Evolutionary conservation across 1,284 basidiomycete species (phyloP).

Genomic region (Apiotrichum porosum): DNA sequence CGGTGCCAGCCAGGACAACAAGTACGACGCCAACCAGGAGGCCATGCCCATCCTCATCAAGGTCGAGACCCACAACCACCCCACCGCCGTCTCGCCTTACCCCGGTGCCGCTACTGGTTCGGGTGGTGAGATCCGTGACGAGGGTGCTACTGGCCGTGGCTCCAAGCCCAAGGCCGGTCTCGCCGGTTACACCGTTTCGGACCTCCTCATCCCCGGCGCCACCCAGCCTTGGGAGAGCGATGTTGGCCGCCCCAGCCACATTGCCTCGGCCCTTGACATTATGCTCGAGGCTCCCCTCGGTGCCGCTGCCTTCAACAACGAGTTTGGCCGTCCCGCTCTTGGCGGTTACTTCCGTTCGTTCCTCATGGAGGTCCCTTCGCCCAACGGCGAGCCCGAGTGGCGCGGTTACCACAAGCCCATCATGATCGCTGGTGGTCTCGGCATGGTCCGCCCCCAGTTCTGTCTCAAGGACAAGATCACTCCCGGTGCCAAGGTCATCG

Average conservation of each 20-base stretch:
- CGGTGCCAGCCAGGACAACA: slow-evolving; percentile 44
- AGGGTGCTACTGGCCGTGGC: slow-evolving; percentile 90
- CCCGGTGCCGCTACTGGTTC: slow-evolving; percentile 97
- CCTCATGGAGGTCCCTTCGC: slow-evolving; percentile 60
- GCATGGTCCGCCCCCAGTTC: slow-evolving; percentile 79
- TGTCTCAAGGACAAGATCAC: slow-evolving; percentile 70
- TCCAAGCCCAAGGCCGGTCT: slow-evolving; percentile 96
- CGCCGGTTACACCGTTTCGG: slow-evolving; percentile 90
- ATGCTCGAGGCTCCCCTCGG: slow-evolving; percentile 96
- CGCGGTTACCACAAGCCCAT: slow-evolving; percentile 99
- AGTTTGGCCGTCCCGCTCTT: slow-evolving; percentile 88
- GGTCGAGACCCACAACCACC: slow-evolving; percentile 99
- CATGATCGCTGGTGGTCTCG: slow-evolving; percentile 97
- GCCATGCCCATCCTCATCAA: slow-evolving; percentile 91
- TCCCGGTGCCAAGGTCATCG: slow-evolving; percentile 78
- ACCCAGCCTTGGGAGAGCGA: slow-evolving; percentile 82
- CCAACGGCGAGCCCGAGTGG: slow-evolving; percentile 56
- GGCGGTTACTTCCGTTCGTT: slow-evolving; percentile 80
- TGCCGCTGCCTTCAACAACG: slow-evolving; percentile 95
- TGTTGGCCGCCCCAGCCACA: slow-evolving; percentile 84
- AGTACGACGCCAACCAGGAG: slow-evolving; percentile 61
- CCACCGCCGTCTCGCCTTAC: slow-evolving; percentile 96
- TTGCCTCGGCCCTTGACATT: slow-evolving; percentile 90
- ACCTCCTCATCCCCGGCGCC: slow-evolving; percentile 82
- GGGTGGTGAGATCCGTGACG: slow-evolving; percentile 96